These are phyloP conservation scores for Bolboschoenoplectus hybrid DNA, from an alignment of 202 grass and related monocot genomes.

Conservation along the genomic window DNA sequence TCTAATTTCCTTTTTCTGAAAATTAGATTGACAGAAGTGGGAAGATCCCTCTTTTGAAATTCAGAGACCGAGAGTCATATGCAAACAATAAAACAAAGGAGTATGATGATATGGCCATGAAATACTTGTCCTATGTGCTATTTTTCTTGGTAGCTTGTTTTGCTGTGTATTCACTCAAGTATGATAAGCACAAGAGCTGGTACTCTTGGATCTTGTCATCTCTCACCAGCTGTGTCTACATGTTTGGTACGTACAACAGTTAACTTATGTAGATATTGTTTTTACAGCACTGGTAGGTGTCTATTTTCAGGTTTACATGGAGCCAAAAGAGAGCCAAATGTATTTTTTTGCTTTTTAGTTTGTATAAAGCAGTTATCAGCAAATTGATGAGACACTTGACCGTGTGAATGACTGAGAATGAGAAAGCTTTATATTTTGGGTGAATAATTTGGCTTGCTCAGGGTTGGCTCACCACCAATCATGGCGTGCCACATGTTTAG, in stretches of 20 bases:
- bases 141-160: slow-evolving; percentile 74
- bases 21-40: slow-evolving; percentile 91
- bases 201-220: slow-evolving; percentile 99
- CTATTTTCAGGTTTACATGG: not conserved
- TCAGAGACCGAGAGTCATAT: slow-evolving; percentile 88
- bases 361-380: not conserved
- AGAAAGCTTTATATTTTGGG: not conserved
- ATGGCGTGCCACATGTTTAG: not conserved
- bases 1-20: slow-evolving; percentile 31
- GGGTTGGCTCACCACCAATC: not conserved
- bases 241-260: slow-evolving; percentile 77
- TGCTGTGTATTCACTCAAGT: slow-evolving; percentile 87
- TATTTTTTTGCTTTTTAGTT: not conserved
- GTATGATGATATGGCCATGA: slow-evolving; percentile 97
- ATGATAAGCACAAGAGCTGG: slow-evolving; percentile 96
- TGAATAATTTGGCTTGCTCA: not conserved
- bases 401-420: not conserved
- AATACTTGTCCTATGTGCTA: slow-evolving; percentile 85
- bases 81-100: slow-evolving; percentile 99
- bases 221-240: slow-evolving; percentile 96
- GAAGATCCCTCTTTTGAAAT: slow-evolving; percentile 81
- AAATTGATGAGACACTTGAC: slow-evolving; percentile 4
- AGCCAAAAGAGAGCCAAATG: not conserved
- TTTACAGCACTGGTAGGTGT: not conserved
- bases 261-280: slow-evolving; percentile 16